Conservation (phyloP, 805 yeast species). For the Yarrowia sp. region DNA sequence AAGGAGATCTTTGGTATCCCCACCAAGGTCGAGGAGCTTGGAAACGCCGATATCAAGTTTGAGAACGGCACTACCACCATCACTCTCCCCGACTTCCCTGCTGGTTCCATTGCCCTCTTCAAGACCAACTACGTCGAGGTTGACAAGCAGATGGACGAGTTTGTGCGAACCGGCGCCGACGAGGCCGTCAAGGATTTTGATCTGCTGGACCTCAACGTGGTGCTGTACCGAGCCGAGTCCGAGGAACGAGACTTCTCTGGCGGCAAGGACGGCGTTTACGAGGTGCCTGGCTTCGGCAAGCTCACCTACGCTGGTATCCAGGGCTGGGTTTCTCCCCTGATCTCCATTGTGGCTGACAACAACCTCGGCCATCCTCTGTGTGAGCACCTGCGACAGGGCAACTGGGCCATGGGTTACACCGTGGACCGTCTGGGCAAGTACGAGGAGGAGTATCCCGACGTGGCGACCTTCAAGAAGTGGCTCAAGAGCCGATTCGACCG, state of each 20-base stretch:
- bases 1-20: slow-evolving; percentile 67
- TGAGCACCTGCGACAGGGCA: slow-evolving; percentile 78
- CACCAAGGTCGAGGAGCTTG: slow-evolving; percentile 62
- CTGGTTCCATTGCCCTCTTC: slow-evolving; percentile 88
- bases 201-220: slow-evolving; percentile 73
- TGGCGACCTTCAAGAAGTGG: slow-evolving; percentile 72
- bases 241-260: slow-evolving; percentile 85
- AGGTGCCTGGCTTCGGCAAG: slow-evolving; percentile 74
- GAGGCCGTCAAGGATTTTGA: slow-evolving; percentile 69
- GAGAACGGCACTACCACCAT: slow-evolving; percentile 59
- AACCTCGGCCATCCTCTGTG: slow-evolving; percentile 86
- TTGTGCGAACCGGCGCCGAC: slow-evolving; percentile 75
- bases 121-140: slow-evolving; percentile 73
- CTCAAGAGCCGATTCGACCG: slow-evolving; percentile 66
- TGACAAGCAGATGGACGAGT: slow-evolving; percentile 67
- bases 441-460: slow-evolving; percentile 55
- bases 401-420: slow-evolving; percentile 87
- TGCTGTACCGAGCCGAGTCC: slow-evolving; percentile 78
- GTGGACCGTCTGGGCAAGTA: slow-evolving; percentile 67
- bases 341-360: slow-evolving; percentile 67
- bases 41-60: slow-evolving; percentile 58
- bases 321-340: slow-evolving; percentile 83
- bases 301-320: slow-evolving; percentile 89
- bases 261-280: slow-evolving; percentile 76
- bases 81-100: slow-evolving; percentile 73